A percentile compares a stretch with the other conserved stretches of the same genome.
Evolutionary conservation across 139 green algal genomes (phyloP).

Genomic region (Chlorella sp.): DNA sequence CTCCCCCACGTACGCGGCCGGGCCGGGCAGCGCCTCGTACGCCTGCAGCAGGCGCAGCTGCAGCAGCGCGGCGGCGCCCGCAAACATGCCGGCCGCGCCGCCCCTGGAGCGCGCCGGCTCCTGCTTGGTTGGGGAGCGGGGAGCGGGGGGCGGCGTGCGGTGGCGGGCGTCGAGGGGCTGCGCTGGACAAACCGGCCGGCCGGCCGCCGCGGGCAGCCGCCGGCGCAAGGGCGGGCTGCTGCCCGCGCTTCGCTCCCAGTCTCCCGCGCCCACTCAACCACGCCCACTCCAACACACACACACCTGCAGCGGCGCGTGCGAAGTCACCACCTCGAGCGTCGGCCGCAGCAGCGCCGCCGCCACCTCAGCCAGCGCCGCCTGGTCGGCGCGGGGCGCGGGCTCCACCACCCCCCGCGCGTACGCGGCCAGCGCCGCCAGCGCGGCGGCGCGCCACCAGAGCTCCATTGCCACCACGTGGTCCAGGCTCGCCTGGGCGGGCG

Average conservation of each 20-base stretch:
- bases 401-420: slow-evolving; percentile 44
- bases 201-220: too few species aligned
- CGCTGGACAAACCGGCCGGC: too few species aligned
- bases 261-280: not conserved
- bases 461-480: slow-evolving; percentile 67
- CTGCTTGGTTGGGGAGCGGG: slow-evolving; percentile 14
- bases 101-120: slow-evolving; percentile 44
- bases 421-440: slow-evolving; percentile 67
- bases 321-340: slow-evolving; percentile 33
- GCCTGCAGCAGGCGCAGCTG: slow-evolving; percentile 74
- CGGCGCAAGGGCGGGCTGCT: too few species aligned
- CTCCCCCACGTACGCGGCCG: slow-evolving; percentile 39
- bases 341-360: slow-evolving; percentile 33
- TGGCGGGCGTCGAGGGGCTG: too few species aligned
- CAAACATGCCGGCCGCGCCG: slow-evolving; percentile 44
- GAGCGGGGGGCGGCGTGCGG: not conserved
- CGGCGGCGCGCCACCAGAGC: slow-evolving; percentile 75
- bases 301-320: slow-evolving; percentile 32
- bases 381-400: not conserved
- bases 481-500: slow-evolving; percentile 25
- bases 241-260: too few species aligned
- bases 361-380: not conserved
- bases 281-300: not conserved
- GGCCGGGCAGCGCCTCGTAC: slow-evolving; percentile 58
- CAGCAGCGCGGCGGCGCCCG: slow-evolving; percentile 59